phyloP scores from a whole-genome alignment of 2,329 filamentous ascomycete genomes.

The Aspergillus fumigatus region DNA sequence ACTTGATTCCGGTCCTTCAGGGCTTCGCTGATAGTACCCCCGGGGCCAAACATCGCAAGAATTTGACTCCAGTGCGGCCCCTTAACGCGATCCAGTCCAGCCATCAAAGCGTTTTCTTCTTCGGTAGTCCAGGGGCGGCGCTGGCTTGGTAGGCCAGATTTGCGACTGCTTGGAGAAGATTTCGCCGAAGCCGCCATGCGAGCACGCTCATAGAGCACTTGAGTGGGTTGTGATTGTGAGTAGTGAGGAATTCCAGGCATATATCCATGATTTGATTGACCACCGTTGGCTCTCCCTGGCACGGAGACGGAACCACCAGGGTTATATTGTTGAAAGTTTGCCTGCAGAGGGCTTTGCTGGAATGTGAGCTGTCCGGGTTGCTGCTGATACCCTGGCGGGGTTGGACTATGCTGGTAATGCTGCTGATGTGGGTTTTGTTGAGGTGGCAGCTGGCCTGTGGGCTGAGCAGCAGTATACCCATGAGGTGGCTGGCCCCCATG shows the following conservation, averaged over 20 bases:
- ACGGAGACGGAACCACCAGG: conserved; percentile 28
- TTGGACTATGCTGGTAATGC: conserved; percentile 32
- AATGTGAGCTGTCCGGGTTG: conserved; percentile 30
- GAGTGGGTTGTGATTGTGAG: conserved; percentile 48
- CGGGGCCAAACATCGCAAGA: conserved; percentile 73
- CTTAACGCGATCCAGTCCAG: conserved; percentile 80
- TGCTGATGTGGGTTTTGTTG: conserved; percentile 23
- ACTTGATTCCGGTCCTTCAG: conserved; percentile 87
- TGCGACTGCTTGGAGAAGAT: conserved; percentile 49
- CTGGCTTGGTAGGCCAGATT: conserved; percentile 51
- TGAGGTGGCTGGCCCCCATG: conserved; percentile 30
- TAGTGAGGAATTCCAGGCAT: conserved; percentile 44
- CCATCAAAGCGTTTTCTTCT: conserved; percentile 86
- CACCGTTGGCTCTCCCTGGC: conserved; percentile 25
- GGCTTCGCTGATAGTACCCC: conserved; percentile 74
- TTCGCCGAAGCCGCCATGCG: conserved; percentile 53
- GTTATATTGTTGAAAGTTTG: conserved; percentile 40
- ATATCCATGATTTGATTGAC: conserved; percentile 39
- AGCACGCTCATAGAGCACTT: conserved; percentile 55
- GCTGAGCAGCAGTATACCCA: conserved; percentile 32
- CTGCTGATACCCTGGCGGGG: conserved; percentile 34
- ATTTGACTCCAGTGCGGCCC: conserved; percentile 94
- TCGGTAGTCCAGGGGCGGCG: conserved; percentile 82
- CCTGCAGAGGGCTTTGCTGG: conserved; percentile 38
- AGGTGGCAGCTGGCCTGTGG: conserved; percentile 18